Evolutionary conservation across 331 rosid species (phyloP).

Genomic region (Erythrophleum ivorense): DNA sequence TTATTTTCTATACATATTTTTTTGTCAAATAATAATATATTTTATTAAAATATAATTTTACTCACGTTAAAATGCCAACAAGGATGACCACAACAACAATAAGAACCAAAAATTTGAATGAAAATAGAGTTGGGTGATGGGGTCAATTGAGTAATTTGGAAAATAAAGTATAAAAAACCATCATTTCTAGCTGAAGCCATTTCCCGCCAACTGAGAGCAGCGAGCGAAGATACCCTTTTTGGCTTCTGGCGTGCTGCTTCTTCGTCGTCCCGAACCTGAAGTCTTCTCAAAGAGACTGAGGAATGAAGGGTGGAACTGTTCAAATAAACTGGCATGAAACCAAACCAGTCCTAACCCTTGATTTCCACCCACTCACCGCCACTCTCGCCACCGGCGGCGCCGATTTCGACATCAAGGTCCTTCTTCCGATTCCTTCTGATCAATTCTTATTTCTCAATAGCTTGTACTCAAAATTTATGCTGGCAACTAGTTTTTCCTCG

Average conservation of each 20-base stretch:
- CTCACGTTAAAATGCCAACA: neutral
- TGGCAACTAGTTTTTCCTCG: neutral
- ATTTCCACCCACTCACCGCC: slow-evolving; percentile 74
- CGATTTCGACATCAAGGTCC: slow-evolving; percentile 94
- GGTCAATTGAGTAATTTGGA: neutral
- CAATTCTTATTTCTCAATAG: neutral
- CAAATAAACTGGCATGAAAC: slow-evolving; percentile 92
- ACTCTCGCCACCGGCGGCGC: slow-evolving; percentile 98
- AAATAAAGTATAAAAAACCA: neutral
- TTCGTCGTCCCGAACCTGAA: slow-evolving; percentile 1
- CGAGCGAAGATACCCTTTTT: slow-evolving; percentile 42
- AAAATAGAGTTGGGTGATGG: neutral
- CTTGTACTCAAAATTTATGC: neutral
- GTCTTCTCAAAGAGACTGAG: neutral
- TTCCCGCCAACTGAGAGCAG: slow-evolving; percentile 51
- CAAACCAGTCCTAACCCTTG: slow-evolving; percentile 83
- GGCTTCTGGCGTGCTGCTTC: slow-evolving; percentile 15
- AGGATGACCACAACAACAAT: too few relatives aligned
- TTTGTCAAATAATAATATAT: too few relatives aligned
- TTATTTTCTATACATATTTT: too few relatives aligned
- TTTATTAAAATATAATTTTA: too few relatives aligned
- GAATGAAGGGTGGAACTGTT: slow-evolving; percentile 87
- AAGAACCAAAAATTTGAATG: neutral
- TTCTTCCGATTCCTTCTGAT: neutral
- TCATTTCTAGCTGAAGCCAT: neutral